Base-by-base conservation (phyloP, 306 rosid genomes). In the Ceratonia siliqua region DNA sequence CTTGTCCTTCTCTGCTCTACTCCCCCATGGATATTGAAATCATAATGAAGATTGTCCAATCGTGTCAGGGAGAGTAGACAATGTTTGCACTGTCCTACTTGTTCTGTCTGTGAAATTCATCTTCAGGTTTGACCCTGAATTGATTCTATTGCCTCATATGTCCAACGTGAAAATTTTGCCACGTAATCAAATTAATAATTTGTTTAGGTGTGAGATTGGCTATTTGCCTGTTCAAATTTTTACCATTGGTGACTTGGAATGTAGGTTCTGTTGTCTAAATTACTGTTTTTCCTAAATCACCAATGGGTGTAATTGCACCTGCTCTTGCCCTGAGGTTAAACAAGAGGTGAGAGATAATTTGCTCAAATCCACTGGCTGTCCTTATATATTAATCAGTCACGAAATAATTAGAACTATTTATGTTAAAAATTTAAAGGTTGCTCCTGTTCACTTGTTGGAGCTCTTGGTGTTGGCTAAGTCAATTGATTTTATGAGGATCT, bases 1-100 rank as follows among this genome's bases (percentile, higher is more conserved):
- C 28, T 27, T 70, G 62, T 53, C 25, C 35, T 48, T 30, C 63
- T 57, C 7, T 14, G 4, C 57, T 22, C 54, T 62, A 17, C 24
- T 27, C 24, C 70, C 45, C 48, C 28, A 28, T 64, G 58, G 43
- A 63, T 21, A 52, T 77, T 63, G 68, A 17, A 56, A 73, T 78
- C 66, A 48, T 48, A 20, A 75, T 49, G 43, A 36, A 42, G 62
- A 66, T 32, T 28, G 58, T 55, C 76, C 6, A 9, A 56, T 41
- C n/a, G 48, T 52, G 18, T 70, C 38, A 15, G 30, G 17, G 11
- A 48, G 55, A 69, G 52, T 25, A 53, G 56, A 54, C 64, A 33
- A 50, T 57, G 32, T 62, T 80, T 52, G 21, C 33, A 15, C 8
- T 18, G 24, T 27, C 50, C 20, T 24, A 2, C n/a, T 6, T 52